Evolutionary conservation across 495 filamentous ascomycete species (phyloP).

Genomic region (Penicillium paradoxum): DNA sequence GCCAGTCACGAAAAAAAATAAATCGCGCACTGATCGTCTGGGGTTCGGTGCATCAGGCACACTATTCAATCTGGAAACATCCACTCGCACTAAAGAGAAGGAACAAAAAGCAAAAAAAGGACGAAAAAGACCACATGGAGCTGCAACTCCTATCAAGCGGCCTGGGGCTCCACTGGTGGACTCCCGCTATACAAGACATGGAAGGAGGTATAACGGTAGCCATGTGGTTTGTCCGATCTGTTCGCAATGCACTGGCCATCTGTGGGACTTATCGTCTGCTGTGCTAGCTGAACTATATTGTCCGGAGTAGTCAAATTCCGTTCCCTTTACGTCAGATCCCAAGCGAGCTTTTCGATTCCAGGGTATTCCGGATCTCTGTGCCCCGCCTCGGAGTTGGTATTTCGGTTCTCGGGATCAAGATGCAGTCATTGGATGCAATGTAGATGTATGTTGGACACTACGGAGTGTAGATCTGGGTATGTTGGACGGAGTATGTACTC

Average conservation of each 20-base stretch:
- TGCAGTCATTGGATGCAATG: too few relatives aligned
- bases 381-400: background rate
- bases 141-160: background rate
- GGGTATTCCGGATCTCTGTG: background rate
- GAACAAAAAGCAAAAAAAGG: too few relatives aligned
- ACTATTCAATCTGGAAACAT: background rate
- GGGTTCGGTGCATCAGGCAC: background rate
- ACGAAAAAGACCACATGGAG: background rate
- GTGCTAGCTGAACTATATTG: background rate
- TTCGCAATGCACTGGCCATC: constrained; percentile 8
- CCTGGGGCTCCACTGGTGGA: constrained; percentile 15
- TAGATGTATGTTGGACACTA: too few relatives aligned
- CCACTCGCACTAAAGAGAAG: background rate
- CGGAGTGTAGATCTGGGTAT: too few relatives aligned
- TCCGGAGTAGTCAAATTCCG: background rate
- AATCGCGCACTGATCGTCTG: constrained; percentile 21
- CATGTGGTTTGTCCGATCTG: constrained; percentile 10
- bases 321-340: too few relatives aligned
- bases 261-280: background rate
- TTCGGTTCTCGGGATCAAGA: too few relatives aligned
- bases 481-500: too few relatives aligned
- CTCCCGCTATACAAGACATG: constrained; percentile 9
- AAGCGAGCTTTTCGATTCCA: background rate
- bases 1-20: constrained; percentile 10
- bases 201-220: constrained; percentile 10